Conservation (phyloP, 371 early-diverging fungal species). For the Catenaria anguillulae region DNA sequence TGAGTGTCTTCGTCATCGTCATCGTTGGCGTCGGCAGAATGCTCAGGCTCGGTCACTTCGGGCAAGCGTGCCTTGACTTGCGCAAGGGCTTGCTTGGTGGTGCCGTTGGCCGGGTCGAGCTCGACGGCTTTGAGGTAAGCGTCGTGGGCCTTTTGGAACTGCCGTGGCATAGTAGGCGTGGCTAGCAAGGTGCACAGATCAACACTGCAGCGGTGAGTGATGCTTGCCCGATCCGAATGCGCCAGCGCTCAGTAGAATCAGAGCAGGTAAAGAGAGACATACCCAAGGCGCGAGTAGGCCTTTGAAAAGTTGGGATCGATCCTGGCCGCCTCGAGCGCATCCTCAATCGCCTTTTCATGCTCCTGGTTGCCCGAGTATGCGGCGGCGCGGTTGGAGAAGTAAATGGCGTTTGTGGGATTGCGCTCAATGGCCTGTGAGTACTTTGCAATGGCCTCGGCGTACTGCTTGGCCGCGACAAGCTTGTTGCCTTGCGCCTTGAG, state of each 20-base stretch:
- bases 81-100: constrained; percentile 25
- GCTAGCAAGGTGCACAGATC: constrained; percentile 19
- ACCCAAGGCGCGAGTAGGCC: constrained; percentile 86
- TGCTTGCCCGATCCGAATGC: too few species aligned
- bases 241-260: neutral
- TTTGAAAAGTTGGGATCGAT: constrained; percentile 79
- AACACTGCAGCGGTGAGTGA: constrained; percentile 2
- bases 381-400: constrained; percentile 91
- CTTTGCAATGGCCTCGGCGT: constrained; percentile 63
- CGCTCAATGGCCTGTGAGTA: constrained; percentile 83
- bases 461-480: constrained; percentile 62
- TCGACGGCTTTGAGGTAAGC: constrained; percentile 83
- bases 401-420: constrained; percentile 70
- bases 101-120: constrained; percentile 74
- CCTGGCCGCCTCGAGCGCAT: constrained; percentile 66
- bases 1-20: constrained; percentile 11
- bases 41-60: constrained; percentile 31
- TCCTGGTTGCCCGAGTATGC: constrained; percentile 79
- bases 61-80: constrained; percentile 18
- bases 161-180: constrained; percentile 78
- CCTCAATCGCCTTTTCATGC: constrained; percentile 71
- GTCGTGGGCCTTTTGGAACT: constrained; percentile 65
- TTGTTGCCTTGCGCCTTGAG: constrained; percentile 73
- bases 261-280: constrained; percentile 10
- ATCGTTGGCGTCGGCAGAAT: constrained; percentile 18